Evolutionary conservation across 257 asterid species (phyloP), one percentile per base, ranked within the genome.

Genomic region (Penstemon newberryi): DNA sequence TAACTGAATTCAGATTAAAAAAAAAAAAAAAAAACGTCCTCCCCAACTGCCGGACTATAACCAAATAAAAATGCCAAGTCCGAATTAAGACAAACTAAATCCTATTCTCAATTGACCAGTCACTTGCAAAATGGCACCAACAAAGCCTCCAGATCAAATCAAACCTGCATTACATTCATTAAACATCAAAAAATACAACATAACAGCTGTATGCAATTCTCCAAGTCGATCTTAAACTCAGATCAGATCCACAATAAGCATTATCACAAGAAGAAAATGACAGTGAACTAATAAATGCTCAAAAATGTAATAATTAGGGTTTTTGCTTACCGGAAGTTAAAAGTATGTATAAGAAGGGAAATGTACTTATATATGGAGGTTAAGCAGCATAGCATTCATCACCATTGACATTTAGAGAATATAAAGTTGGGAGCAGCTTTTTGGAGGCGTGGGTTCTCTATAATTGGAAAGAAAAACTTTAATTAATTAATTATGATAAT

Each of bases 221-320:
- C 41, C 66, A 70, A 66, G 58, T 61, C 69, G 81, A 83, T 80
- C 85, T 74, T 37, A 77, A 75, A 63, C 80, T 84, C 85, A 67
- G 86, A 83, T 86, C 94, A 86, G 96, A 85, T 86, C 96, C 89
- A 65, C 77, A 41, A 46, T 73, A 49, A 58, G 70, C 78, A 76
- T 78, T 72, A 70, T 13, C 74, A 36, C 69, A 10, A 12, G 10
- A 63, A 43, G 67, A 60, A 39, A 39, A 38, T 10, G 64, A 39
- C 40, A 25, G 4, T 56, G 66, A 54, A 68, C 19, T 51, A 60
- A 61, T 15, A 44, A 53, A 42, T 38, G 45, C 50, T 38, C n/a
- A 13, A 53, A 67, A 59, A 41, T 3, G 51, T 3, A 18, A 42
- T 37, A 8, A 75, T 42, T 54, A 61, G 39, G 68, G 73, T 61